phyloP scores from a whole-genome alignment of 2,329 filamentous ascomycete species.

The Hymenoscyphus infarciens region DNA sequence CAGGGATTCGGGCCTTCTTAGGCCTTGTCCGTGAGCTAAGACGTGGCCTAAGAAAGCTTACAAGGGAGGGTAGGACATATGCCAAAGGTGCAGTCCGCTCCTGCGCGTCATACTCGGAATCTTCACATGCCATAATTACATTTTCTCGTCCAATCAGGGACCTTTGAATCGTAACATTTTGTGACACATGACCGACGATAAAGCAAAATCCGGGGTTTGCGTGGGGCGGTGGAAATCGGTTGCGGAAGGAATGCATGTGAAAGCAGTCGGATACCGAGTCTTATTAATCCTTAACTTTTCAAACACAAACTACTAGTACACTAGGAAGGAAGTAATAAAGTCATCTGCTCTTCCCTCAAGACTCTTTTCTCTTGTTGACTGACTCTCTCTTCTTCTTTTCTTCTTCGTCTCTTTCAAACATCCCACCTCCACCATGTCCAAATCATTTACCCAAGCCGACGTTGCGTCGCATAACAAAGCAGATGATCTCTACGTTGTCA shows the following conservation, averaged over 20 bases:
- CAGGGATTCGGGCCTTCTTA: too few species aligned
- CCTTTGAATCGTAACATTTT: not conserved
- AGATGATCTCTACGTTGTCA: conserved; percentile 80
- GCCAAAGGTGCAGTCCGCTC: too few species aligned
- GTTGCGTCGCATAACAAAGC: conserved; percentile 90
- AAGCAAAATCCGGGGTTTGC: conserved; percentile 1
- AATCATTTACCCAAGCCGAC: conserved; percentile 78
- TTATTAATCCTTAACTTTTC: not conserved
- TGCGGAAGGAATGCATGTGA: conserved; percentile 1
- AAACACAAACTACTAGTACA: not conserved
- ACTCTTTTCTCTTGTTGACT: not conserved
- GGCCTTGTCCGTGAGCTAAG: too few species aligned
- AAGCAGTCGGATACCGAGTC: conserved; percentile 4
- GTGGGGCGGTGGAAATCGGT: not conserved
- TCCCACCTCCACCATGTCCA: conserved; percentile 62
- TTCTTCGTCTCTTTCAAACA: not conserved
- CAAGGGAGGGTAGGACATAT: too few species aligned
- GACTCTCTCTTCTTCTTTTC: not conserved
- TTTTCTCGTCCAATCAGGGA: not conserved
- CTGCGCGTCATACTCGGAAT: not conserved
- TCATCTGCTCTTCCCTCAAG: not conserved
- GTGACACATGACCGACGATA: conserved; percentile 4
- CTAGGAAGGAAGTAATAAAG: not conserved
- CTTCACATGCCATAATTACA: not conserved
- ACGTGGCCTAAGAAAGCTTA: too few species aligned